Conservation (phyloP, 805 yeast species). For the Saccharomyces jurei region DNA sequence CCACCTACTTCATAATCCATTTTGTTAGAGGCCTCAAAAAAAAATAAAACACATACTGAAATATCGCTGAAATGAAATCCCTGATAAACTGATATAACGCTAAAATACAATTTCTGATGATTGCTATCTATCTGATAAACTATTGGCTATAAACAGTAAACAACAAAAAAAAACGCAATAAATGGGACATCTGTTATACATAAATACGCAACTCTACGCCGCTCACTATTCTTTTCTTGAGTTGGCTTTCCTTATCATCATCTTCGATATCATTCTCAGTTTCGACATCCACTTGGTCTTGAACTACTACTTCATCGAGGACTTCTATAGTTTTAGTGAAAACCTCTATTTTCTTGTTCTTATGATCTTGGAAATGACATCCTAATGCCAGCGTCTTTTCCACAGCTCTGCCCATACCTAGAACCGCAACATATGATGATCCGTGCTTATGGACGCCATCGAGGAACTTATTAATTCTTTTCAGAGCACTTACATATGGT, state of each 20-base stretch:
- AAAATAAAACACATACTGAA: neutral
- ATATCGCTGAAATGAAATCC: neutral
- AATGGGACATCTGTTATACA: conserved; percentile 4
- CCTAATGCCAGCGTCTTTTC: conserved; percentile 58
- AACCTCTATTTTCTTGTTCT: conserved; percentile 47
- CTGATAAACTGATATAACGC: neutral
- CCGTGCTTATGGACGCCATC: conserved; percentile 38
- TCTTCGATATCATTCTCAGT: conserved; percentile 24
- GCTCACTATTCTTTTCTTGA: conserved; percentile 34
- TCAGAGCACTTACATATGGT: conserved; percentile 67
- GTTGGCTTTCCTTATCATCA: conserved; percentile 26
- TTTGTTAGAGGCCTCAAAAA: neutral
- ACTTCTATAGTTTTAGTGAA: conserved; percentile 60
- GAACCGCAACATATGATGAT: conserved; percentile 43
- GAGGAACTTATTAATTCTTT: conserved; percentile 50
- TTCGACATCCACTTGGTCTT: conserved; percentile 25
- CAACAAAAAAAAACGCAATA: neutral
- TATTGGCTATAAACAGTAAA: neutral
- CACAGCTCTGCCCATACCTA: conserved; percentile 73
- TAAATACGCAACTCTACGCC: conserved; percentile 38
- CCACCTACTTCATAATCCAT: neutral
- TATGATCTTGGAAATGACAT: conserved; percentile 45
- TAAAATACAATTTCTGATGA: neutral
- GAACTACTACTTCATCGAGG: conserved; percentile 52
- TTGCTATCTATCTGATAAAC: neutral